These are phyloP conservation scores for Aspergillus niger DNA, from an alignment of 2,329 filamentous ascomycete species.

Conservation along the genomic window DNA sequence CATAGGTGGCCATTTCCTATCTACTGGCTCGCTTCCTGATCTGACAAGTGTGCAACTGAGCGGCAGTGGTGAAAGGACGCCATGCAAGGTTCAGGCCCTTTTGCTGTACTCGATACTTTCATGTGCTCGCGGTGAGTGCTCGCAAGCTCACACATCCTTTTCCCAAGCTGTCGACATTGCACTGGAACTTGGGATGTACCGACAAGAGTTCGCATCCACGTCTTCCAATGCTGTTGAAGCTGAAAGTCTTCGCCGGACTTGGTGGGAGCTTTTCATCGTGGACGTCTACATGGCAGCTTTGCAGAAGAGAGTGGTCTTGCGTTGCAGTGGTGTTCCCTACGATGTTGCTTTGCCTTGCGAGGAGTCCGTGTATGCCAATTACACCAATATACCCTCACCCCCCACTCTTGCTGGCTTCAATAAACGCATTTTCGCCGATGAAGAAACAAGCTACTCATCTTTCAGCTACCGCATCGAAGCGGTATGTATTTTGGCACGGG, in stretches of 20 bases:
- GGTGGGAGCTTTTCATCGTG: slow-evolving; percentile 78
- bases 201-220: slow-evolving; percentile 57
- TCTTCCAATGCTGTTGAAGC: slow-evolving; percentile 57
- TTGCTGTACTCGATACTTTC: slow-evolving; percentile 40
- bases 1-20: slow-evolving; percentile 54
- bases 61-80: slow-evolving; percentile 22
- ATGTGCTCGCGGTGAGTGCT: slow-evolving; percentile 37
- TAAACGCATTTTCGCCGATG: slow-evolving; percentile 64
- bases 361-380: slow-evolving; percentile 58
- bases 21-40: slow-evolving; percentile 24
- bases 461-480: slow-evolving; percentile 82
- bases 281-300: slow-evolving; percentile 81
- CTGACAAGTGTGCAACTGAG: slow-evolving; percentile 12
- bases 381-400: slow-evolving; percentile 59
- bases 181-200: slow-evolving; percentile 73
- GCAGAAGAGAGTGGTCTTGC: slow-evolving; percentile 49
- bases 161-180: slow-evolving; percentile 68
- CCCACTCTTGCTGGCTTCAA: slow-evolving; percentile 59
- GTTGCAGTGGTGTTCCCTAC: slow-evolving; percentile 67
- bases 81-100: slow-evolving; percentile 41
- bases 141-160: slow-evolving; percentile 49
- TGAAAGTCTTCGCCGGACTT: slow-evolving; percentile 82
- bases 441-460: slow-evolving; percentile 69
- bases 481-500: slow-evolving; percentile 71
- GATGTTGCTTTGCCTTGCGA: slow-evolving; percentile 77